Conservation (phyloP, 768 basidiomycete genomes). For the Amyloporia xantha region DNA sequence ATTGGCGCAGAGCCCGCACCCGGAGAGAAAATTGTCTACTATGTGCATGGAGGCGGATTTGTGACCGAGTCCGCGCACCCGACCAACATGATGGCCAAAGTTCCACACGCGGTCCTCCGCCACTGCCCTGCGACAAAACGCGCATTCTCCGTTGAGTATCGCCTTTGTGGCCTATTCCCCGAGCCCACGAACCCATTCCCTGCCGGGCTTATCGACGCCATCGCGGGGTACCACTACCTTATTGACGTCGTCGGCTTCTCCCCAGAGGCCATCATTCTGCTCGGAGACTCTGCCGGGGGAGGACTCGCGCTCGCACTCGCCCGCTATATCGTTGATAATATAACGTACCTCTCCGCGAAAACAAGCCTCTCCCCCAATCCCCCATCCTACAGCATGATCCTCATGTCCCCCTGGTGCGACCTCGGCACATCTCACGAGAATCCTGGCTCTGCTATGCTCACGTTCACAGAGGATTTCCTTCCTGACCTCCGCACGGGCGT, state of each 20-base stretch:
- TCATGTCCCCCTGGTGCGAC: conserved; percentile 52
- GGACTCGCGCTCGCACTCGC: conserved; percentile 38
- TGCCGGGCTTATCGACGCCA: conserved; percentile 24
- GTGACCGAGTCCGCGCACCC: not conserved
- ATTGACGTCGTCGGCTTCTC: conserved; percentile 34
- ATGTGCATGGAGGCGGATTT: conserved; percentile 60
- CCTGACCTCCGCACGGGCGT: conserved; percentile 8
- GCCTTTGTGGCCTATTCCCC: conserved; percentile 29
- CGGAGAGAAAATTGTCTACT: conserved; percentile 53
- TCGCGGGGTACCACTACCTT: conserved; percentile 43
- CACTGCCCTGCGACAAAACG: conserved; percentile 23
- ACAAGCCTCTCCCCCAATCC: conserved; percentile 9
- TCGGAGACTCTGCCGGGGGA: conserved; percentile 52
- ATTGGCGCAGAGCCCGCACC: conserved; percentile 33
- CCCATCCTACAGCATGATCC: conserved; percentile 30
- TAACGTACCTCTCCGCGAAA: not conserved
- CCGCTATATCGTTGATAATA: conserved; percentile 27
- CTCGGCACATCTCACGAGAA: conserved; percentile 33
- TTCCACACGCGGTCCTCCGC: conserved; percentile 15
- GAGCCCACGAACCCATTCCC: conserved; percentile 38
- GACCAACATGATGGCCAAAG: not conserved
- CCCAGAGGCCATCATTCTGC: conserved; percentile 37
- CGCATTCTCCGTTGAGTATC: conserved; percentile 40
- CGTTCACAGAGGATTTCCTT: conserved; percentile 25
- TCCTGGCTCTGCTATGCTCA: conserved; percentile 5